Evolutionary conservation across 345 rosid genomes (phyloP).

Genomic region (Gossypium sturtianum): DNA sequence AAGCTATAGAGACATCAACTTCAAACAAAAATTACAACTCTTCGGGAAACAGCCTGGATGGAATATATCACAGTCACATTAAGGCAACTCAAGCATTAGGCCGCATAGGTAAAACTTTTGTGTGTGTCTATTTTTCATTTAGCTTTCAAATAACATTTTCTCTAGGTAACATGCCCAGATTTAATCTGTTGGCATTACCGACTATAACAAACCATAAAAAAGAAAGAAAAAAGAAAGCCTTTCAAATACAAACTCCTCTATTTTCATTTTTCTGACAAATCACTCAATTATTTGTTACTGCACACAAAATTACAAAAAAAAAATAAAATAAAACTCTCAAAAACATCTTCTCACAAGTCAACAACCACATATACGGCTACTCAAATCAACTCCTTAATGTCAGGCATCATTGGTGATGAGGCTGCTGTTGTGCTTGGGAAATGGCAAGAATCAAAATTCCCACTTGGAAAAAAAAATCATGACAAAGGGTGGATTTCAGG

Average conservation of each 20-base stretch:
- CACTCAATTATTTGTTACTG: slow-evolving; percentile 67
- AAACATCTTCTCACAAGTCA: slow-evolving; percentile 26
- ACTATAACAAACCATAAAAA: slow-evolving; percentile 8
- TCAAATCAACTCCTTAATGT: slow-evolving; percentile 30
- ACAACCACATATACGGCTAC: slow-evolving; percentile 22
- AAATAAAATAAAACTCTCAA: slow-evolving; percentile 38
- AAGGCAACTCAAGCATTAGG: neutral
- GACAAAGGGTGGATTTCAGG: slow-evolving; percentile 19
- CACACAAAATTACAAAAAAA: slow-evolving; percentile 68
- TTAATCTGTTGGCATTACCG: slow-evolving; percentile 11
- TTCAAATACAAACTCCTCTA: slow-evolving; percentile 23
- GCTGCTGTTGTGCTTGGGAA: slow-evolving; percentile 24
- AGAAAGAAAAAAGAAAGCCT: neutral
- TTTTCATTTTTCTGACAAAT: slow-evolving; percentile 27
- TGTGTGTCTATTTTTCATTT: neutral
- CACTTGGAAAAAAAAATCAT: slow-evolving; percentile 15
- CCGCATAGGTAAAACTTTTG: neutral
- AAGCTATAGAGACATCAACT: neutral
- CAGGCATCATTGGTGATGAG: slow-evolving; percentile 28
- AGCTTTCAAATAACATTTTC: neutral
- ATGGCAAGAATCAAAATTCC: slow-evolving; percentile 39
- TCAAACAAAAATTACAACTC: neutral
- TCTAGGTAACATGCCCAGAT: slow-evolving; percentile 5
- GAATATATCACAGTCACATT: neutral
- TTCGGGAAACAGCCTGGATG: neutral